phyloP scores from a whole-genome alignment of 192 early-diverging fungal species.

The Fimicolochytrium jonesii region DNA sequence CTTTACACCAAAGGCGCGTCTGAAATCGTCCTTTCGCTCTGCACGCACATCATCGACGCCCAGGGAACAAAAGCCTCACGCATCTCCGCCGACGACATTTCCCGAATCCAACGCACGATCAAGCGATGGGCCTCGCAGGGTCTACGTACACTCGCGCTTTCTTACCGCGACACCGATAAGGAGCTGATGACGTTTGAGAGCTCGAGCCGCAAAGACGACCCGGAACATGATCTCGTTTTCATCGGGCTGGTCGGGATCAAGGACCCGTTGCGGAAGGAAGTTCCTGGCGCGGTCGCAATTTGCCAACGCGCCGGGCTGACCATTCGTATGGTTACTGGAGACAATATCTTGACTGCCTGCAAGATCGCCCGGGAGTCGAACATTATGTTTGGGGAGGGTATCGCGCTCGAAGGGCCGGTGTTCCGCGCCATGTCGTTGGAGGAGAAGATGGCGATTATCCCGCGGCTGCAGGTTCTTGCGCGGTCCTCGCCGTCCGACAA shows the following conservation, averaged over 20 bases:
- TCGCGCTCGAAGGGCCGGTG: constrained; percentile 56
- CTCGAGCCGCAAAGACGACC: constrained; percentile 31
- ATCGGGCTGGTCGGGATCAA: constrained; percentile 55
- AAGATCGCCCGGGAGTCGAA: constrained; percentile 56
- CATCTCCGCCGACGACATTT: constrained; percentile 22
- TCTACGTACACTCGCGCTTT: constrained; percentile 49
- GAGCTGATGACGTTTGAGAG: constrained; percentile 32
- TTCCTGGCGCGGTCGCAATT: constrained; percentile 46
- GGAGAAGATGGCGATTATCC: constrained; percentile 48
- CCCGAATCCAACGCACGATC: constrained; percentile 40
- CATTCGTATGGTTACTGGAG: constrained; percentile 59
- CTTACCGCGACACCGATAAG: constrained; percentile 48
- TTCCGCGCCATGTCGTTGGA: constrained; percentile 48
- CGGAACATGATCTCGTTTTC: constrained; percentile 50
- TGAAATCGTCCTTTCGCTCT: constrained; percentile 52
- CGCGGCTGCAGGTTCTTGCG: constrained; percentile 52
- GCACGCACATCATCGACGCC: constrained; percentile 44
- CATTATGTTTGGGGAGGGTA: constrained; percentile 49
- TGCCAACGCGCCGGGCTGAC: constrained; percentile 53
- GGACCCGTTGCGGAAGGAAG: constrained; percentile 56
- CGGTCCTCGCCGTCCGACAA: constrained; percentile 52
- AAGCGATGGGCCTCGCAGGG: constrained; percentile 56
- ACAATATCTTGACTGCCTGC: constrained; percentile 57
- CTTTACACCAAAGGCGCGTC: constrained; percentile 57
- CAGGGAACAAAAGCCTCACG: constrained; percentile 17